A percentile compares a stretch with the other conserved stretches of the same genome.
Evolutionary conservation across 2,329 filamentous ascomycete genomes (phyloP).

Genomic region (Neofusicoccum parvum): DNA sequence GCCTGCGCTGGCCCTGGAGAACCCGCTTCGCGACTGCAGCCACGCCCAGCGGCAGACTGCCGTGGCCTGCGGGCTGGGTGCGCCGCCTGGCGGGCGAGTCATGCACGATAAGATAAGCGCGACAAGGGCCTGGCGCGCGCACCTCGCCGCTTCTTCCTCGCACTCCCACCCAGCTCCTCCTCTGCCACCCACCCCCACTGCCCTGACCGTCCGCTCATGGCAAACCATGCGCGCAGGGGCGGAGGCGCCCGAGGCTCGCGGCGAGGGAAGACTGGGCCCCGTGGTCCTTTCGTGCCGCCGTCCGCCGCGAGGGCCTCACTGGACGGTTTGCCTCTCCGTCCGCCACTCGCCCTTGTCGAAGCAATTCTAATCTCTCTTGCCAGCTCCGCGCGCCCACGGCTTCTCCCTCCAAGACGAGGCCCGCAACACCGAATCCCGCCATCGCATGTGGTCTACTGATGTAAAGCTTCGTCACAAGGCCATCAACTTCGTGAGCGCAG

Average conservation of each 20-base stretch:
- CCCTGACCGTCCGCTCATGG: constrained; percentile 3
- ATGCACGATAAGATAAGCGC: constrained; percentile 14
- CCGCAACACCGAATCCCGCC: constrained; percentile 57
- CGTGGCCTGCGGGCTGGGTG: background rate
- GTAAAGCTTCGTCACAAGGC: constrained; percentile 57
- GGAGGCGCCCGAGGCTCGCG: constrained; percentile 6
- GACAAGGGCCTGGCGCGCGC: background rate
- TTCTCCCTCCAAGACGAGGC: constrained; percentile 61
- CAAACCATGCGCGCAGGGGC: constrained; percentile 7
- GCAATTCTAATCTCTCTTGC: background rate
- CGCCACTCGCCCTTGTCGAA: background rate
- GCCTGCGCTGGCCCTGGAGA: background rate
- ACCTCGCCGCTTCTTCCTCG: constrained; percentile 11
- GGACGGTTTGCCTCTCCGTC: constrained; percentile 2
- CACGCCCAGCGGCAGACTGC: background rate
- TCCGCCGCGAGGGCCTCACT: background rate
- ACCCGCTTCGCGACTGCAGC: background rate
- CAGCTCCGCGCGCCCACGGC: background rate
- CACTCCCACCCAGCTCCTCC: background rate
- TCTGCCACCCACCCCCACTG: background rate
- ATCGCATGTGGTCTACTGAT: constrained; percentile 49
- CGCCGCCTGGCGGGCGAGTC: background rate
- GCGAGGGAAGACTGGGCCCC: background rate
- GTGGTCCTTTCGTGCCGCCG: background rate
- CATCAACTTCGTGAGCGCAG: constrained; percentile 64